phyloP scores from a whole-genome alignment of 75 land plant species.

The Cryptomeria japonica region DNA sequence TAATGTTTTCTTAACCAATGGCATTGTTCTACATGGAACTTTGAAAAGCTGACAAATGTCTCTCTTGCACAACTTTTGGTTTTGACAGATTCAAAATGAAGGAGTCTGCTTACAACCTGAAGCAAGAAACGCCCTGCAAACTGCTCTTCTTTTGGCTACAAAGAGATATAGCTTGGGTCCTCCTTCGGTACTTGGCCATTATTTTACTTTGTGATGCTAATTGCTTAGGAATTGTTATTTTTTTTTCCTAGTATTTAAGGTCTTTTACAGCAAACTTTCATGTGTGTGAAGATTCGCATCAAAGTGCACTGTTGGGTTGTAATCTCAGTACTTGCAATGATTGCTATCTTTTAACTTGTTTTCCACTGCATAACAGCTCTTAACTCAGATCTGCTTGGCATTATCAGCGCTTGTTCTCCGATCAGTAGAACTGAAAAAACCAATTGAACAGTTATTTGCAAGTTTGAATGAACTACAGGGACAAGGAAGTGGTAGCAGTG shows the following conservation, averaged over 20 bases:
- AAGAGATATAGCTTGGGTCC: slow-evolving; percentile 80
- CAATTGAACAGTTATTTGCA: slow-evolving; percentile 81
- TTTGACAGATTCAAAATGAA: slow-evolving; percentile 84
- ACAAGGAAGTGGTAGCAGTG: slow-evolving; percentile 73
- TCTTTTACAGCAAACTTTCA: background rate
- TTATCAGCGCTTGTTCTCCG: slow-evolving; percentile 87
- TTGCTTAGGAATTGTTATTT: background rate
- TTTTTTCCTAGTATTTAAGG: background rate
- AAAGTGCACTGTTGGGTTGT: background rate
- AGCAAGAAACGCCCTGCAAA: slow-evolving; percentile 77
- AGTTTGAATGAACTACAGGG: slow-evolving; percentile 68
- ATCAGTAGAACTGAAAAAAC: slow-evolving; percentile 71
- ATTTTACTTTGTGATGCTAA: background rate
- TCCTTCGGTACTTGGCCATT: slow-evolving; percentile 58
- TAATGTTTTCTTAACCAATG: too few species aligned
- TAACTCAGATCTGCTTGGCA: slow-evolving; percentile 96
- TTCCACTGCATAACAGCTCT: slow-evolving; percentile 55
- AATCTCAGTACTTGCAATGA: background rate
- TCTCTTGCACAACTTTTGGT: background rate
- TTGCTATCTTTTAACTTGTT: background rate
- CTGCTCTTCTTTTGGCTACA: slow-evolving; percentile 88
- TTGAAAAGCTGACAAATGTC: background rate
- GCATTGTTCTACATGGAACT: background rate
- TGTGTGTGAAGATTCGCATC: background rate
- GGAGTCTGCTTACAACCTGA: slow-evolving; percentile 57